Conservation (phyloP, 2,329 filamentous ascomycete genomes). For the Dothistroma septosporum region DNA sequence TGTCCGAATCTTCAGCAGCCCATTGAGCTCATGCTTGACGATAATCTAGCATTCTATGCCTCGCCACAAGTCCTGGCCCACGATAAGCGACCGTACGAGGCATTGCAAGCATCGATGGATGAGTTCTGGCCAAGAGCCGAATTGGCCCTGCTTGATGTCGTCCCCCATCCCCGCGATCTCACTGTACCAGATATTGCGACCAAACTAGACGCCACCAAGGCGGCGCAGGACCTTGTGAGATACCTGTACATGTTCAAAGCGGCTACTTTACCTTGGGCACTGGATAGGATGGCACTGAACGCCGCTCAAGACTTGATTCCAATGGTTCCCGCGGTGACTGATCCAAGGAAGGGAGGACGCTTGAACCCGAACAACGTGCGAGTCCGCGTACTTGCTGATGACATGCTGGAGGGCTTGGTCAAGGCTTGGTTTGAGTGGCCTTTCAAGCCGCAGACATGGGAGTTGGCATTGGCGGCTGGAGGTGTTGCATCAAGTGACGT, state of each 20-base stretch:
- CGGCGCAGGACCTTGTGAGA: slow-evolving; percentile 47
- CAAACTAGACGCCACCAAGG: slow-evolving; percentile 21
- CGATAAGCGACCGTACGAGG: slow-evolving; percentile 69
- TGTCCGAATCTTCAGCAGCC: background rate
- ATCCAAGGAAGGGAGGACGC: slow-evolving; percentile 48
- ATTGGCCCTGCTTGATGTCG: slow-evolving; percentile 62
- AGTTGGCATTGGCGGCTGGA: slow-evolving; percentile 20
- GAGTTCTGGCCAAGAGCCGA: slow-evolving; percentile 64
- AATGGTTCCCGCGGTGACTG: slow-evolving; percentile 48
- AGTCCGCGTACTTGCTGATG: slow-evolving; percentile 49
- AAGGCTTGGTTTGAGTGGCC: slow-evolving; percentile 63
- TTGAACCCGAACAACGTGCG: slow-evolving; percentile 42
- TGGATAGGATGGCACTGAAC: slow-evolving; percentile 58
- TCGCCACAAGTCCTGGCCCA: slow-evolving; percentile 48
- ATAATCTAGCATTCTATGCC: slow-evolving; percentile 24
- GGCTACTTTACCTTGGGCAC: slow-evolving; percentile 40
- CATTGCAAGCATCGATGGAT: slow-evolving; percentile 52
- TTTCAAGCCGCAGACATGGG: slow-evolving; percentile 41
- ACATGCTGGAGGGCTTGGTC: slow-evolving; percentile 56
- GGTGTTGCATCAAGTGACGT: background rate
- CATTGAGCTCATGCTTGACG: slow-evolving; percentile 14
- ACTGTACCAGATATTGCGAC: slow-evolving; percentile 30
- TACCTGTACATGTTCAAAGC: slow-evolving; percentile 38
- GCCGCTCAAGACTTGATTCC: slow-evolving; percentile 53
- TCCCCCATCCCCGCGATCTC: slow-evolving; percentile 48